Conservation (phyloP, 2,329 filamentous ascomycete genomes). For the Blastomyces gilchristii region DNA sequence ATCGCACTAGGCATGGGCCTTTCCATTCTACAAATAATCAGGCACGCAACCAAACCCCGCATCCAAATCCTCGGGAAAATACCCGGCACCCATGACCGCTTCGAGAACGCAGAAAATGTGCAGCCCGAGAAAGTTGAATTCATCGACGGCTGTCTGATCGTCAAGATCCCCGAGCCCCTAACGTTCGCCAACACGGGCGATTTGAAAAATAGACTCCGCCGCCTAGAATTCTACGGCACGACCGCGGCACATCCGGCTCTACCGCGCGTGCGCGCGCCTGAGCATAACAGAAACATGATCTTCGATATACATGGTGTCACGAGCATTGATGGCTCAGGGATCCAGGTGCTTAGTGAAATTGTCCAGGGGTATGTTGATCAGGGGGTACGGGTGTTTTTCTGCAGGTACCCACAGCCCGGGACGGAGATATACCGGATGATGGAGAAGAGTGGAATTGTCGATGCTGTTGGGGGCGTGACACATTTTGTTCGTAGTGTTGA, state of each 20-base stretch:
- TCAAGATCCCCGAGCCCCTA: conserved; percentile 93
- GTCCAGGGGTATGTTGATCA: conserved; percentile 67
- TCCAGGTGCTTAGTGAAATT: conserved; percentile 85
- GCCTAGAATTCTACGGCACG: conserved; percentile 87
- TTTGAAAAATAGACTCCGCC: conserved; percentile 68
- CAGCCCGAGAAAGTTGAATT: conserved; percentile 69
- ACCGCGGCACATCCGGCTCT: conserved; percentile 74
- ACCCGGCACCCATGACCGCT: conserved; percentile 63
- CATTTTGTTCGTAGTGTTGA: conserved; percentile 78
- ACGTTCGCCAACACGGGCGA: conserved; percentile 96
- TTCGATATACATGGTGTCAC: conserved; percentile 98
- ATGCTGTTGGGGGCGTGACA: conserved; percentile 62
- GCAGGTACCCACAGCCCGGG: conserved; percentile 41
- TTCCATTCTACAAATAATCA: conserved; percentile 79
- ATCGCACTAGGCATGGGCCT: conserved; percentile 91
- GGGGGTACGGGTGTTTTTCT: conserved; percentile 52
- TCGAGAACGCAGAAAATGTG: conserved; percentile 74
- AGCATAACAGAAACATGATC: conserved; percentile 82
- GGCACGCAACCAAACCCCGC: conserved; percentile 79
- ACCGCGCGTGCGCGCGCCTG: conserved; percentile 63
- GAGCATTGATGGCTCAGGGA: conserved; percentile 81
- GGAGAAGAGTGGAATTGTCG: conserved; percentile 71
- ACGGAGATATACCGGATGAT: conserved; percentile 61
- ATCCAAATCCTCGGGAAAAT: conserved; percentile 94
- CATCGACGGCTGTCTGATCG: conserved; percentile 82